Conservation (phyloP, 2,329 filamentous ascomycete genomes). For the Cercospora sp. region DNA sequence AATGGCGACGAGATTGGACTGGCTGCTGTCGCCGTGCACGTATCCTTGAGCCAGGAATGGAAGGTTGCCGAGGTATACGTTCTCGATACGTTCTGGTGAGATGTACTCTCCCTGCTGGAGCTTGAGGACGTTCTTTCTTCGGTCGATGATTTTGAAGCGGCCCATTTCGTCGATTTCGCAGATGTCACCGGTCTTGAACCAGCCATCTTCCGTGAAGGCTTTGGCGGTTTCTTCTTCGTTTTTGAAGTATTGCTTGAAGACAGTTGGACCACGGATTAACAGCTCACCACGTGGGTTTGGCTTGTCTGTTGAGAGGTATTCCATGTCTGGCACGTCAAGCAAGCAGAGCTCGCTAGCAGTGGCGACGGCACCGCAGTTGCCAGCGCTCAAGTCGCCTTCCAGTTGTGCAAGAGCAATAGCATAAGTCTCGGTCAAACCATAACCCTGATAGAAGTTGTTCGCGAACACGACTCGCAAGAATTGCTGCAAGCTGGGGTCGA, state of each 20-base stretch:
- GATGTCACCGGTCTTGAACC: slow-evolving; percentile 97
- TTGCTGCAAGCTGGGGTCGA: slow-evolving; percentile 83
- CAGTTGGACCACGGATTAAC: slow-evolving; percentile 73
- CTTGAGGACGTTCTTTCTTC: slow-evolving; percentile 99
- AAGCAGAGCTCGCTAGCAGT: slow-evolving; percentile 74
- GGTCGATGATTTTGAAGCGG: slow-evolving; percentile 90
- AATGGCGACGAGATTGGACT: slow-evolving; percentile 79
- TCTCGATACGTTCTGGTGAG: slow-evolving; percentile 94
- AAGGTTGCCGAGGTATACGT: slow-evolving; percentile 82
- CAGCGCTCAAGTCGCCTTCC: slow-evolving; percentile 68
- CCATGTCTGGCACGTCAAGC: slow-evolving; percentile 87
- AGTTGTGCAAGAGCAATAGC: slow-evolving; percentile 72
- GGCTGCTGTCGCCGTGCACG: slow-evolving; percentile 84
- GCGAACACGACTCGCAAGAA: slow-evolving; percentile 84
- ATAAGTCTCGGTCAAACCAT: slow-evolving; percentile 92
- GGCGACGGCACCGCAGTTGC: slow-evolving; percentile 77
- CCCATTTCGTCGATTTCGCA: slow-evolving; percentile 80
- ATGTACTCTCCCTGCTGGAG: slow-evolving; percentile 97
- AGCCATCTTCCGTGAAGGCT: slow-evolving; percentile 80
- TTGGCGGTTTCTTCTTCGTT: slow-evolving; percentile 85
- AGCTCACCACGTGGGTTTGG: slow-evolving; percentile 89
- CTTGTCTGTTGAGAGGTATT: slow-evolving; percentile 84
- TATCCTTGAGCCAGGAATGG: slow-evolving; percentile 77
- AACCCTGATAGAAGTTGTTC: slow-evolving; percentile 80
- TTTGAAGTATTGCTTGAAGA: slow-evolving; percentile 88